Evolutionary conservation across 495 filamentous ascomycete genomes (phyloP), one percentile per base, ranked within the genome.

Genomic region (Penicillium pulvis): DNA sequence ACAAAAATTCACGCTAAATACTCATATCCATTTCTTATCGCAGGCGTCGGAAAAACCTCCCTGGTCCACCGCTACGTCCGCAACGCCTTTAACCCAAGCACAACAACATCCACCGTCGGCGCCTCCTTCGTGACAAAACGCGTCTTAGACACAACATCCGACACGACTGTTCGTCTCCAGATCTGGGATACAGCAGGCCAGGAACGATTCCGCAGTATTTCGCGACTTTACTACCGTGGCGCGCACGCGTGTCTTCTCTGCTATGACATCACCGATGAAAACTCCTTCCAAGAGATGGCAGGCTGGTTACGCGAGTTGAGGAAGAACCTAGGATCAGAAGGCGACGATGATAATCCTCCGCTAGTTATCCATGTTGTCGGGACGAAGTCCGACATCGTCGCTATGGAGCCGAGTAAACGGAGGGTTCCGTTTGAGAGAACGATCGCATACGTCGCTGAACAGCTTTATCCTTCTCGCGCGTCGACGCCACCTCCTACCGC

Each of bases 151-250:
- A 85, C 84, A 61, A 87, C 95, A 51, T 84, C 87, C 23, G 88
- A 90, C 63, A 91, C 89, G 9, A 77, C 85, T 14, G 90, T 97
- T 20, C 85, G 92, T 9, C 77, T 97, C 23, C 91, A 96, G 73
- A 92, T 97, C 53, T 96, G 93, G 91, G 90, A 95, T 64, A 95
- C 91, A 60, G 94, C 93, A 50, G 94, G 94, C 45, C 94, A 97
- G 65, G 94, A 98, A 78, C 86, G 94, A 12, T 98, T 97, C 71
- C 88, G 94, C 56, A 89, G 85, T 26, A 97, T 98, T 55, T 94
- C 91, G 12, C 86, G 91, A 28, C 85, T 97, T 33, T 98, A 98
- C 75, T 98, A 98, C 76, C 86, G 92, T 64, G 91, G 91, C 67
- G 94, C 94, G 42, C 93, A 96, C 71, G 94, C 93, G 24, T 93